phyloP scores from a whole-genome alignment of 768 basidiomycete genomes.

The Russula virescens region DNA sequence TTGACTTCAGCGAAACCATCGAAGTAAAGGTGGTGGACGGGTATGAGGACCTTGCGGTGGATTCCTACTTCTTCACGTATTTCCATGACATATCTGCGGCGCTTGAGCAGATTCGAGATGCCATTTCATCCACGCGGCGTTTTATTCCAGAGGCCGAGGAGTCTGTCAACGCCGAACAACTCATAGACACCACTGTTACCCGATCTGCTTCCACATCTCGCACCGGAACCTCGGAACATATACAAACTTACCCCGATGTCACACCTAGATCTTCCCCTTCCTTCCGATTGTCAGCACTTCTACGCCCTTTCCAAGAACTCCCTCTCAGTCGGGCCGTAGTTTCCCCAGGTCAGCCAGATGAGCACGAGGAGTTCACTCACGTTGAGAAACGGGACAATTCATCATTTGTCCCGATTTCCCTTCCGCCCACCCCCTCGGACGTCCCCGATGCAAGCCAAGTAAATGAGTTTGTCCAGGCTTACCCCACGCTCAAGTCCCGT shows the following conservation, averaged over 20 bases:
- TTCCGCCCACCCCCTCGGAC: slow-evolving; percentile 1
- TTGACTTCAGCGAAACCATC: slow-evolving; percentile 96
- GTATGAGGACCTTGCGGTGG: slow-evolving; percentile 66
- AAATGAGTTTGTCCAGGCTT: background rate
- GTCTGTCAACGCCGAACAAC: slow-evolving; percentile 30
- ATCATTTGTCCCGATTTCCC: slow-evolving; percentile 41
- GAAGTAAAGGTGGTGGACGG: slow-evolving; percentile 90
- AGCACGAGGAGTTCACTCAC: slow-evolving; percentile 65
- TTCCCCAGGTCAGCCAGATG: slow-evolving; percentile 33
- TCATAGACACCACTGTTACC: slow-evolving; percentile 57
- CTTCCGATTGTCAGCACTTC: slow-evolving; percentile 59
- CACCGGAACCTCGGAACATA: slow-evolving; percentile 2
- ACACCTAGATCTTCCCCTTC: slow-evolving; percentile 33
- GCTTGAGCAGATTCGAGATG: slow-evolving; percentile 74
- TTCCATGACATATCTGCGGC: slow-evolving; percentile 77
- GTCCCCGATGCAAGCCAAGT: background rate
- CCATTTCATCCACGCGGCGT: slow-evolving; percentile 52
- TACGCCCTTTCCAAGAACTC: slow-evolving; percentile 63
- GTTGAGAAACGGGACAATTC: slow-evolving; percentile 48
- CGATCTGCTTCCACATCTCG: slow-evolving; percentile 16
- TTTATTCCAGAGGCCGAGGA: slow-evolving; percentile 26
- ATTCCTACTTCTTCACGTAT: slow-evolving; percentile 94
- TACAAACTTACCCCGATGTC: slow-evolving; percentile 33
- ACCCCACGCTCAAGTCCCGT: slow-evolving; percentile 8
- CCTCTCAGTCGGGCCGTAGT: slow-evolving; percentile 34